These are phyloP conservation scores for Erythrobasidium yunnanense DNA, from an alignment of 768 basidiomycete species.

Conservation along the genomic window DNA sequence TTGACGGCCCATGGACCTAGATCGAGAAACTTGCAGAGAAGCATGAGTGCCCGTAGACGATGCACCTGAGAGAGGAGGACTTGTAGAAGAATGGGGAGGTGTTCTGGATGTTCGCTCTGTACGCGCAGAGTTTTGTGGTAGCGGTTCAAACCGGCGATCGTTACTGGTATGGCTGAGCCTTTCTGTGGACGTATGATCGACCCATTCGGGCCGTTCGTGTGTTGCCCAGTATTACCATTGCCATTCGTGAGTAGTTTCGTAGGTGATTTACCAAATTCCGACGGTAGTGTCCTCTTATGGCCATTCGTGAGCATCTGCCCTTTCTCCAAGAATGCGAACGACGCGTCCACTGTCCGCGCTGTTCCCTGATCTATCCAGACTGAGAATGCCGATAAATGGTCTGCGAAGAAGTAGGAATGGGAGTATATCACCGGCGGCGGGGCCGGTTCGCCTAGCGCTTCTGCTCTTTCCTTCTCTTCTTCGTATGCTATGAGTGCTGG, in stretches of 20 bases:
- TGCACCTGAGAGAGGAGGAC: slow-evolving; percentile 93
- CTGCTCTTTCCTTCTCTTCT: slow-evolving; percentile 37
- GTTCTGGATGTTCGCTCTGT: slow-evolving; percentile 66
- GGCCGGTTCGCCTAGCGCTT: slow-evolving; percentile 26
- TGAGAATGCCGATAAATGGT: slow-evolving; percentile 92
- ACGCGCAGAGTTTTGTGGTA: slow-evolving; percentile 11
- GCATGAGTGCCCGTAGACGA: slow-evolving; percentile 83
- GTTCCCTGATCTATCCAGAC: slow-evolving; percentile 95
- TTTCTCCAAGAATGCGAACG: not conserved
- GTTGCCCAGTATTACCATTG: not conserved
- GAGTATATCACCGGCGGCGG: slow-evolving; percentile 54
- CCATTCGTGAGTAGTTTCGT: not conserved
- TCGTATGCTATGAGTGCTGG: slow-evolving; percentile 56
- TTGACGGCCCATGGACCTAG: slow-evolving; percentile 98
- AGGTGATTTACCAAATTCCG: not conserved
- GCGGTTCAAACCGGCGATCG: slow-evolving; percentile 29
- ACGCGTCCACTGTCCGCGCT: slow-evolving; percentile 42
- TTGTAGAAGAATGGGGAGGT: slow-evolving; percentile 93
- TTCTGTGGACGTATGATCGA: slow-evolving; percentile 52
- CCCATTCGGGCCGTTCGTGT: slow-evolving; percentile 50
- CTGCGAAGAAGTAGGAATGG: slow-evolving; percentile 84
- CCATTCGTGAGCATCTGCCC: not conserved
- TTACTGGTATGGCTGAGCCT: not conserved
- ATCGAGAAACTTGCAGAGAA: slow-evolving; percentile 93
- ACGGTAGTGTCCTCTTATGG: slow-evolving; percentile 1